Percentiles rank a stretch among this genome's conserved stretches.
Evolutionary conservation across 345 rosid genomes (phyloP).

Genomic region (Eucalyptus regnans): DNA sequence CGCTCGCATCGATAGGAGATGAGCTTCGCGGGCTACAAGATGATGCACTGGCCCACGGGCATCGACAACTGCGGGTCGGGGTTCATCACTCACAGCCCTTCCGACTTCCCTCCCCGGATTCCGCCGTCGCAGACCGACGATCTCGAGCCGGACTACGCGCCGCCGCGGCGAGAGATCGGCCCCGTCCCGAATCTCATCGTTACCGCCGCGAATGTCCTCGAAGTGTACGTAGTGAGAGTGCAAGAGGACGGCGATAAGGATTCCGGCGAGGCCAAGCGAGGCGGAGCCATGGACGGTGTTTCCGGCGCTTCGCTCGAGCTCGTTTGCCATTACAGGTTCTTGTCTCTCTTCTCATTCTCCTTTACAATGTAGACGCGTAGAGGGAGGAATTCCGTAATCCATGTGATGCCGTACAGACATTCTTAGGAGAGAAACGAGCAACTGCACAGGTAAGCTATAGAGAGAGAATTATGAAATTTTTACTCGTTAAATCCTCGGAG

Average conservation of each 20-base stretch:
- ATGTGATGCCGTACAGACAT: not conserved
- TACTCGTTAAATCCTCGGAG: not conserved
- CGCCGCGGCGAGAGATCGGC: conserved; percentile 44
- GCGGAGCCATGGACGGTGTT: conserved; percentile 72
- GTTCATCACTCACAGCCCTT: conserved; percentile 62
- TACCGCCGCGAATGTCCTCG: conserved; percentile 70
- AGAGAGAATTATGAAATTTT: not conserved
- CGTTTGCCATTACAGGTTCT: conserved; percentile 77
- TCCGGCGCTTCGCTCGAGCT: conserved; percentile 82
- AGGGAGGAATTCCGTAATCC: not conserved
- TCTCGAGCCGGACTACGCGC: conserved; percentile 46
- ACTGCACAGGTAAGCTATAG: not conserved
- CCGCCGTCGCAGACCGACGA: conserved; percentile 45
- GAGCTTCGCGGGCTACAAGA: conserved; percentile 96
- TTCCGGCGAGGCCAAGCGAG: conserved; percentile 42
- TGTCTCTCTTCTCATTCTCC: not conserved
- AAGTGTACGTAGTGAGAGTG: conserved; percentile 72
- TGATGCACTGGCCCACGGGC: conserved; percentile 97
- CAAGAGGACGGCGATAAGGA: conserved; percentile 50
- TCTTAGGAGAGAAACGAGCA: not conserved
- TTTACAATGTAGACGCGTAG: not conserved
- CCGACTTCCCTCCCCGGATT: conserved; percentile 45
- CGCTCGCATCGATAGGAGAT: conserved; percentile 6
- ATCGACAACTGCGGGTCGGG: conserved; percentile 81
- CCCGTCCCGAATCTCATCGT: conserved; percentile 70